These are phyloP conservation scores for Pelargonium myrrhifolium DNA, from an alignment of 441 rosid genomes.

Conservation along the genomic window DNA sequence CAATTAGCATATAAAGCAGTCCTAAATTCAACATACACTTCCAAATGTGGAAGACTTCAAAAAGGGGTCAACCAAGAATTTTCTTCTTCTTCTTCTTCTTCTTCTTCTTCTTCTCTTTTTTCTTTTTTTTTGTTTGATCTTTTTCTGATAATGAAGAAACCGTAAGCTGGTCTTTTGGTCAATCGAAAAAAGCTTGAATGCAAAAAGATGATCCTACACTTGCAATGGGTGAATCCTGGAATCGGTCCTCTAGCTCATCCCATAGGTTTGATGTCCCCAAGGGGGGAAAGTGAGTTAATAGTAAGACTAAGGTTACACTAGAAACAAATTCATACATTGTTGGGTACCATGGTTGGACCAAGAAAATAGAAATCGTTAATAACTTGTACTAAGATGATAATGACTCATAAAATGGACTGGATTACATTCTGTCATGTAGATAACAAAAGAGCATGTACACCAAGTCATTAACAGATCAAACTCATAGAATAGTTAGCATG, in stretches of 20 bases:
- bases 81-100: background rate
- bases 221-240: background rate
- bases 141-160: background rate
- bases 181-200: background rate
- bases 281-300: background rate
- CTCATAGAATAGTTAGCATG: background rate
- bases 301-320: background rate
- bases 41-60: background rate
- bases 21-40: background rate
- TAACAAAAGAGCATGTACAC: background rate
- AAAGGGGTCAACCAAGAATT: background rate
- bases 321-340: background rate
- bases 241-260: background rate
- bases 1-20: background rate
- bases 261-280: background rate
- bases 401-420: background rate
- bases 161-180: background rate
- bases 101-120: too few species aligned
- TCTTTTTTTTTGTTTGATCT: too few species aligned
- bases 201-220: background rate
- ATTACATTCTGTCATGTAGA: background rate
- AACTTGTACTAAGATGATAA: background rate
- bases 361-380: background rate
- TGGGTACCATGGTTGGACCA: background rate
- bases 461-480: background rate